Conservation (phyloP, 179 eudicot genomes). For the Vitellaria paradoxa region DNA sequence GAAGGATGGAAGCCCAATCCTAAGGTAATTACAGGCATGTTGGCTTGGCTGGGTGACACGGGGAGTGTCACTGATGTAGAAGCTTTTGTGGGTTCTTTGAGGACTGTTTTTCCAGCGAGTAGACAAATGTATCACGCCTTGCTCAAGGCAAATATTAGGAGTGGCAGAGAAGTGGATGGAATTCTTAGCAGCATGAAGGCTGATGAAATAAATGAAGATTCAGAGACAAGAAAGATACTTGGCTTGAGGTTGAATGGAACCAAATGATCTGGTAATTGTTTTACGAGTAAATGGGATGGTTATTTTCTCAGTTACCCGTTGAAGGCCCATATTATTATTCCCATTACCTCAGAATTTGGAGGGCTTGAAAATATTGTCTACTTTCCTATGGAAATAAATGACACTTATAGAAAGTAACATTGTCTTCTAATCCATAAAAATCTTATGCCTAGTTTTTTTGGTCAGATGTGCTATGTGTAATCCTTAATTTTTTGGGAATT, state of each 20-base stretch:
- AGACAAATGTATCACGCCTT: conserved; percentile 62
- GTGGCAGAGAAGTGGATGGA: conserved; percentile 48
- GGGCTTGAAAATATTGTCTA: too few species aligned
- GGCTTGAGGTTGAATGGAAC: conserved; percentile 19
- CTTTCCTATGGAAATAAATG: background rate
- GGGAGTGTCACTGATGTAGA: conserved; percentile 52
- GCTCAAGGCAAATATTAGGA: conserved; percentile 42
- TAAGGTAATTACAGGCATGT: conserved; percentile 31
- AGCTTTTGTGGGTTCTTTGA: conserved; percentile 45
- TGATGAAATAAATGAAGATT: conserved; percentile 44
- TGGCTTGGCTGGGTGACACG: conserved; percentile 54
- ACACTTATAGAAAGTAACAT: background rate
- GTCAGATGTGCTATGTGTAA: background rate
- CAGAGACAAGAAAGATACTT: conserved; percentile 48
- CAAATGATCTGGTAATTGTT: conserved; percentile 8
- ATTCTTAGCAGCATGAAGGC: conserved; percentile 55
- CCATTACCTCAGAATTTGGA: background rate
- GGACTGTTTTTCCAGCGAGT: conserved; percentile 33
- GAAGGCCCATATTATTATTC: background rate
- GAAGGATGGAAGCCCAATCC: conserved; percentile 55
- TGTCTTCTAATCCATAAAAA: background rate
- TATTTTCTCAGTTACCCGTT: background rate
- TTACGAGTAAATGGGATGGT: background rate
- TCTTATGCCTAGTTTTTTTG: background rate
- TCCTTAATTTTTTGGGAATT: background rate